A percentile compares a stretch with the other conserved stretches of the same genome.
phyloP scores from a whole-genome alignment of 257 asterid genomes.

The Lavandula angustifolia region DNA sequence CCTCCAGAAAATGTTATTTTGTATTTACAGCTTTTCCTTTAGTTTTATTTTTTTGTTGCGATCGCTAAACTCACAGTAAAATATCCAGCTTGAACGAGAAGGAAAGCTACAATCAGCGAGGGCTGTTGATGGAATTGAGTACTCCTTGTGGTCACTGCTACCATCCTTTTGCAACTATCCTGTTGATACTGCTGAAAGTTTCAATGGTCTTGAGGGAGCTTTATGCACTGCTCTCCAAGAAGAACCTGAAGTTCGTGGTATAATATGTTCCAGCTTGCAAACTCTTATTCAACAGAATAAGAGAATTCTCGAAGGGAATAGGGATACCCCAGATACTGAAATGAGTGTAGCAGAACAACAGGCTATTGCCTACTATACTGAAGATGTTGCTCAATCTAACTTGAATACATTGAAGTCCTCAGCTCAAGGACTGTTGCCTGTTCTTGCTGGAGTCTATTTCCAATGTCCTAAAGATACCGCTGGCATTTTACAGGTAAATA shows the following conservation, averaged over 20 bases:
- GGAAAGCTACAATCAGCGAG: slow-evolving; percentile 68
- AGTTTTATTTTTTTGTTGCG: slow-evolving; percentile 7
- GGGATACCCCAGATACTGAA: slow-evolving; percentile 38
- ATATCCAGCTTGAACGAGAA: slow-evolving; percentile 67
- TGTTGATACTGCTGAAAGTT: slow-evolving; percentile 74
- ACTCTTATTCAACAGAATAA: slow-evolving; percentile 82
- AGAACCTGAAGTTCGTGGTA: slow-evolving; percentile 68
- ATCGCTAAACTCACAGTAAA: slow-evolving; percentile 22
- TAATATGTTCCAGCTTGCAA: slow-evolving; percentile 83
- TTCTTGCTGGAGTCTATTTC: slow-evolving; percentile 55
- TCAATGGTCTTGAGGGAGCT: slow-evolving; percentile 57
- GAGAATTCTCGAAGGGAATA: slow-evolving; percentile 57
- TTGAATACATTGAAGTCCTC: slow-evolving; percentile 62
- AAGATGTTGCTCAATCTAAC: slow-evolving; percentile 60
- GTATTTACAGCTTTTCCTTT: background rate
- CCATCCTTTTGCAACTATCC: slow-evolving; percentile 98
- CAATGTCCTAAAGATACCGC: slow-evolving; percentile 63
- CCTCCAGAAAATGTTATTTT: background rate
- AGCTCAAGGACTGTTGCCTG: slow-evolving; percentile 53
- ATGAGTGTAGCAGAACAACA: slow-evolving; percentile 50
- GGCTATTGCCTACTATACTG: slow-evolving; percentile 56
- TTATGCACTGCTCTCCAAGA: slow-evolving; percentile 63
- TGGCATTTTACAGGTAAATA: slow-evolving; percentile 70
- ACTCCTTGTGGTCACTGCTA: slow-evolving; percentile 93
- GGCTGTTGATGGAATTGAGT: slow-evolving; percentile 64